Conservation (phyloP, 2,329 filamentous ascomycete species). For the Atkinsonella hypoxylon region DNA sequence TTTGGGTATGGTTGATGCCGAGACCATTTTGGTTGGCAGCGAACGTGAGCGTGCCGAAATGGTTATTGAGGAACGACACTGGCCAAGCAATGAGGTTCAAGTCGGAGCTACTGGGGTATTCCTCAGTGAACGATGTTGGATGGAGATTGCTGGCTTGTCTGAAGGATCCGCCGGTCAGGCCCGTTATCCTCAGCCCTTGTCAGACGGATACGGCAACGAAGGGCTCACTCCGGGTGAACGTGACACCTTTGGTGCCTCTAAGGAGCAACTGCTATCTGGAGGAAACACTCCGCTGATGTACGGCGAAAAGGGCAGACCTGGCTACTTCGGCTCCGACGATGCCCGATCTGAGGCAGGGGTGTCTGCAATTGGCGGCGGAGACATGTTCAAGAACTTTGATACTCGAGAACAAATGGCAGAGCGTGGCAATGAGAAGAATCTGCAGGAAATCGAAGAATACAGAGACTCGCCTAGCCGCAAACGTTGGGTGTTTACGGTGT, state of each 20-base stretch:
- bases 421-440: slow-evolving; percentile 80
- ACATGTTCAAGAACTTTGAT: slow-evolving; percentile 97
- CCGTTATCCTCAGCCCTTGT: slow-evolving; percentile 30
- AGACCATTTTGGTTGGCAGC: slow-evolving; percentile 77
- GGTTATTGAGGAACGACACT: slow-evolving; percentile 83
- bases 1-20: slow-evolving; percentile 72
- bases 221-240: slow-evolving; percentile 46
- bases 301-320: slow-evolving; percentile 63
- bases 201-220: slow-evolving; percentile 54
- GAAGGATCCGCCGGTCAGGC: slow-evolving; percentile 46
- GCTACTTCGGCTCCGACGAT: slow-evolving; percentile 79
- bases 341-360: slow-evolving; percentile 80
- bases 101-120: slow-evolving; percentile 91
- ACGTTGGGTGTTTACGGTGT: slow-evolving; percentile 81
- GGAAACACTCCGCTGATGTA: slow-evolving; percentile 48
- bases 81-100: slow-evolving; percentile 83
- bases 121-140: slow-evolving; percentile 90
- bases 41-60: slow-evolving; percentile 86
- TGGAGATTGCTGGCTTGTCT: slow-evolving; percentile 68
- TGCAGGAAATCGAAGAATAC: slow-evolving; percentile 82
- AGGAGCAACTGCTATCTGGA: slow-evolving; percentile 43
- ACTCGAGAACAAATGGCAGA: slow-evolving; percentile 91
- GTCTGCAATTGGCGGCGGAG: slow-evolving; percentile 82
- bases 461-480: slow-evolving; percentile 69
- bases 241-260: slow-evolving; percentile 49